Base-by-base conservation (phyloP, 2,329 filamentous ascomycete species). In the Sporothrix pallida region DNA sequence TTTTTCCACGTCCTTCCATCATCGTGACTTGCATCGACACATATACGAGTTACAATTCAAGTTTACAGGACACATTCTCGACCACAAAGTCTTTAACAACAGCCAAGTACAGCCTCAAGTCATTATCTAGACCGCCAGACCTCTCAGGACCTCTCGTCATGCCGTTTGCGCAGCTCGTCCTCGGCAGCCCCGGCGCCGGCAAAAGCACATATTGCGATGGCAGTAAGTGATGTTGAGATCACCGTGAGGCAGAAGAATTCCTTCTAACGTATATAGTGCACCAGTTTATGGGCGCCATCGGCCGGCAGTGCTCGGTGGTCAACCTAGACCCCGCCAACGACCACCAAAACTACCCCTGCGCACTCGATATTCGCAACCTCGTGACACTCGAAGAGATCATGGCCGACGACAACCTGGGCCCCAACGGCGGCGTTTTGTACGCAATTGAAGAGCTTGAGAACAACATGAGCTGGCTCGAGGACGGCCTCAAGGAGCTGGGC, bases 201-300 rank as follows among this genome's bases (percentile, higher is more conserved):
- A 99, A 99, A 85, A 98, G 94, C 77, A 99, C 96, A 8, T 98
- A 97, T 82, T 98, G 95, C 86, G 94, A 98, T 90, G 96, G 96
- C 80, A 97, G 90, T 91, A 82, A 82, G 56, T 50, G 9, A 20
- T 17, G 12, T 5, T 5, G 2, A 54, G 20, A 20, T 12, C 5
- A 7, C 3, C 7, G 15, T 54, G 50, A 48, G 10, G 2, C 15
- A 12, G 46, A 48, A 9, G 17, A 8, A 54, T 1, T 15, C 6
- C 17, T 54, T 17, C 52, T 54, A 20, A 54, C 52, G 6, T 17
- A 2, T 3, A 26, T 6, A 52, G 90, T 99, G 93, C 93, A 98
- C 80, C 96, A 99, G 84, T 99, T 99, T 84, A 92, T 98, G 87
- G 92, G 92, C 77, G 95, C 96, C 76, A 97, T 99, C 81, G 94